Evolutionary conservation across 1,284 basidiomycete genomes (phyloP), one percentile per base, ranked within the genome.

Genomic region (Moniliophthora roreri): DNA sequence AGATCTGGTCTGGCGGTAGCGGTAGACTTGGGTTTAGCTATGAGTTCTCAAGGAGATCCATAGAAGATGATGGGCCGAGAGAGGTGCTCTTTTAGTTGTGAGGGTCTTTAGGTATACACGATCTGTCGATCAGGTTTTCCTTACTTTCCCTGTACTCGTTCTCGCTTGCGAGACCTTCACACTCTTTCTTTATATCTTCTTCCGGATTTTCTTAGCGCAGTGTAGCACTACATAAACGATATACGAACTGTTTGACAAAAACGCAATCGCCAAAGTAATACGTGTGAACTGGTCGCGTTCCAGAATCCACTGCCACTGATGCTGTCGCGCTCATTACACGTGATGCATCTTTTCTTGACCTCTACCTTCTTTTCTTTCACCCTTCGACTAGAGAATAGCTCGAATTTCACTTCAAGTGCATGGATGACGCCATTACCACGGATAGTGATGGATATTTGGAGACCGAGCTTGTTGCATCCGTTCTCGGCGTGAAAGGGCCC

Each of bases 401-500:
- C 24, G 7, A n/a, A 13, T 32, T 32, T 28, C 24, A 16, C 18
- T 46, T 23, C n/a, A 32, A n/a, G 26, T 32, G 23, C 26, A 70
- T 71, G 69, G 63, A 65, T 50, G 60, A 58, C 48, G 61, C 52
- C 23, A 59, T 52, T 46, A 28, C 53, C 58, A 50, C 54, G 8
- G 54, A 59, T 24, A 44, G 41, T 49, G 52, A 54, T 16, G 48
- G 49, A 18, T 26, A 47, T 6, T 50, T 50, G 26, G 26, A n/a
- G 11, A 11, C 40, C 48, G 56, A 24, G 49, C 16, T 39, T 20
- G 74, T 75, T 57, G 65, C 75, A 42, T 77, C 81, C 36, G 60
- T 83, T 51, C 74, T 84, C 50, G 81, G 82, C 52, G 68, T 83
- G 62, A 79, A 79, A 65, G 77, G 77, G 26, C 62, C 68, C 48